Conservation (phyloP, 78 protist genomes). For the Cavenderia fasciculata region DNA sequence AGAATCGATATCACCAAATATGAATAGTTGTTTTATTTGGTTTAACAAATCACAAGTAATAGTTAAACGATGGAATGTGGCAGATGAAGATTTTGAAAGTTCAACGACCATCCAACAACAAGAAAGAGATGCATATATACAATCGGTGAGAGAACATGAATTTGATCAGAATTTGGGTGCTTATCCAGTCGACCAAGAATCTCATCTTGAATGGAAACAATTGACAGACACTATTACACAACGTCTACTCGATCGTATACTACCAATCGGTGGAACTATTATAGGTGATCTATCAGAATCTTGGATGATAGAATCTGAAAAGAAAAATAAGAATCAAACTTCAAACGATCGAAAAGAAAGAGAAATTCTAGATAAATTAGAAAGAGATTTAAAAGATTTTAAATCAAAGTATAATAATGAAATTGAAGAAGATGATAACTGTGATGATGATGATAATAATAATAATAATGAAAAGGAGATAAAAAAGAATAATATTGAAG, state of each 20-base stretch:
- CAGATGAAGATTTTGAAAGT: slow-evolving; percentile 25
- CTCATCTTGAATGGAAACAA: slow-evolving; percentile 18
- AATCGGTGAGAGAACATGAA: slow-evolving; percentile 19
- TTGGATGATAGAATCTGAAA: neutral
- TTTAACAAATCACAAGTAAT: neutral
- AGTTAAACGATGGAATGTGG: slow-evolving; percentile 20
- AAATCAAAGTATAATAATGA: neutral
- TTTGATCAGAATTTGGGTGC: slow-evolving; percentile 65
- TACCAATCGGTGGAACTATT: slow-evolving; percentile 38
- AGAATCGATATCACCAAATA: too few species aligned
- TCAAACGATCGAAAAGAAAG: slow-evolving; percentile 8
- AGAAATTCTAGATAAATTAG: slow-evolving; percentile 19
- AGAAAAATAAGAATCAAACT: neutral
- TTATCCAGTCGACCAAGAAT: slow-evolving; percentile 30
- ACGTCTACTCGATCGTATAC: neutral
- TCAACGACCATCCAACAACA: neutral
- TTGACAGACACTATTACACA: slow-evolving; percentile 19
- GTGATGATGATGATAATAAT: neutral
- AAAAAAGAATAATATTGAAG: too few species aligned
- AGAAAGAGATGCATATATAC: neutral
- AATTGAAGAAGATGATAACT: neutral
- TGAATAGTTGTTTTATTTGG: slow-evolving; percentile 7
- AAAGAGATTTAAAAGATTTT: slow-evolving; percentile 30
- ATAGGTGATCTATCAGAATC: slow-evolving; percentile 74
- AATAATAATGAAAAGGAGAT: neutral